phyloP scores from a whole-genome alignment of 2,329 filamentous ascomycete species.

The Cladosporium velox region DNA sequence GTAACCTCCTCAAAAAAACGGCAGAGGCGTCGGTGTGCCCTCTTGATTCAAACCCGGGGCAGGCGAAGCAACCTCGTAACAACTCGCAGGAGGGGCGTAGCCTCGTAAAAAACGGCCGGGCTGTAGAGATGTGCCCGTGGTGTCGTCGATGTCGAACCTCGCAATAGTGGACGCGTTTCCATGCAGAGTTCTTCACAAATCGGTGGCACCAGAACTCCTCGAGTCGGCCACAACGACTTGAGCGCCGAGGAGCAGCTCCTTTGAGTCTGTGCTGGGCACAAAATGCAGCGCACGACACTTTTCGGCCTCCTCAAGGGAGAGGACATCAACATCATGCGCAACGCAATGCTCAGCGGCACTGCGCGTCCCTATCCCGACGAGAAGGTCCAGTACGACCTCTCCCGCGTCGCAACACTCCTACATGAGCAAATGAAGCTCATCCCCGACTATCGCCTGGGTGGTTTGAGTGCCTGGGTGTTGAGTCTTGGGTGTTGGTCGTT shows the following conservation, averaged over 20 bases:
- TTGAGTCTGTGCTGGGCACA: too few species aligned
- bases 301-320: background rate
- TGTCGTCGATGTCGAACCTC: background rate
- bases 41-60: too few species aligned
- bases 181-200: background rate
- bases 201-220: background rate
- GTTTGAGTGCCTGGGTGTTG: too few species aligned
- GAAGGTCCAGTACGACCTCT: slow-evolving; percentile 7
- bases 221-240: slow-evolving; percentile 1
- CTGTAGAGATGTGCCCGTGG: background rate
- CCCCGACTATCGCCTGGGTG: background rate
- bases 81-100: background rate
- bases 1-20: background rate
- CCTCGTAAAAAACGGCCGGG: background rate
- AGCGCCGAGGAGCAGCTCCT: background rate
- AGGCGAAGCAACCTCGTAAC: background rate
- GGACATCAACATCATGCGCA: background rate
- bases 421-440: slow-evolving; percentile 13
- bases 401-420: background rate
- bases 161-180: background rate
- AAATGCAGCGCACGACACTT: background rate
- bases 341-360: background rate
- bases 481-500: too few species aligned
- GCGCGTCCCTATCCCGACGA: background rate
- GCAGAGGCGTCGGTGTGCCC: too few species aligned